These are phyloP conservation scores for Alternaria alternata DNA, from an alignment of 2,329 filamentous ascomycete species.

Conservation along the genomic window DNA sequence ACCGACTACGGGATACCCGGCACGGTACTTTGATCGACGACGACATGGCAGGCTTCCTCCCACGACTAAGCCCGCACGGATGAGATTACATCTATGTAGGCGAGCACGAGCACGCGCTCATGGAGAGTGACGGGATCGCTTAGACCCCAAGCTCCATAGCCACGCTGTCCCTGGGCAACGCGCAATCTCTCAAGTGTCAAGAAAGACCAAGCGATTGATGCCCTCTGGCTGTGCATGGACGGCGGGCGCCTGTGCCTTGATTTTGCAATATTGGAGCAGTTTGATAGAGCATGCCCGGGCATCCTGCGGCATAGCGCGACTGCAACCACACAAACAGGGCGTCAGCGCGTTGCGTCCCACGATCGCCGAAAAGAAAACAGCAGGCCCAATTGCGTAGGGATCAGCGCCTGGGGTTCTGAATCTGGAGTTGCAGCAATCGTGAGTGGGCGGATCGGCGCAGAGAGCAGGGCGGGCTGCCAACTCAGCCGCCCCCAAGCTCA, in stretches of 20 bases:
- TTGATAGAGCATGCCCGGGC: too few relatives aligned
- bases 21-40: constrained; percentile 29
- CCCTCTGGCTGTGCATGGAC: not conserved
- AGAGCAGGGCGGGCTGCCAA: constrained; percentile 10
- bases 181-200: not conserved
- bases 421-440: constrained; percentile 17
- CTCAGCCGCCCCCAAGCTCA: constrained; percentile 6
- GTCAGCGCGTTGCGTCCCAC: constrained; percentile 13
- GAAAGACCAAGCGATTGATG: constrained; percentile 1
- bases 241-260: not conserved
- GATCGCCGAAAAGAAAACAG: constrained; percentile 20
- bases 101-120: constrained; percentile 1
- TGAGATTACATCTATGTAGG: constrained; percentile 4
- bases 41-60: constrained; percentile 13
- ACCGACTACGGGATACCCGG: constrained; percentile 39
- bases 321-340: constrained; percentile 6
- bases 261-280: not conserved
- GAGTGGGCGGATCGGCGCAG: constrained; percentile 9
- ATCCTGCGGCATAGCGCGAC: not conserved
- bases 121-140: constrained; percentile 6
- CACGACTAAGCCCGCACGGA: constrained; percentile 1
- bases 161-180: constrained; percentile 6
- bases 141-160: constrained; percentile 1
- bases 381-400: constrained; percentile 27
- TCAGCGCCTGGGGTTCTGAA: constrained; percentile 30